phyloP scores from a whole-genome alignment of 1,284 basidiomycete species.

The Phellopilus nigrolimitatus region DNA sequence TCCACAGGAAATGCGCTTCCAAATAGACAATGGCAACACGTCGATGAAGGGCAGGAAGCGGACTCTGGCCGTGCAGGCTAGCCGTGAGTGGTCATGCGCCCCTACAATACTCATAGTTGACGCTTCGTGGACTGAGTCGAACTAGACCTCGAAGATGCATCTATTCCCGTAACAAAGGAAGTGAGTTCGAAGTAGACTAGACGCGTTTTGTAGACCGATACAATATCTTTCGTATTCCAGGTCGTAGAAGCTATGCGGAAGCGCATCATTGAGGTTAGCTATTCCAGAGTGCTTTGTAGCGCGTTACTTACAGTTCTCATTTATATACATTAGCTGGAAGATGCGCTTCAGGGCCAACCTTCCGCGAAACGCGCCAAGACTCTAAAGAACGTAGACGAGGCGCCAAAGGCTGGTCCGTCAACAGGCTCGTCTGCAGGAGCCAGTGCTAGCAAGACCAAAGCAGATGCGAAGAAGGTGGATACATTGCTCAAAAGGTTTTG shows the following conservation, averaged over 20 bases:
- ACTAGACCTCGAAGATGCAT: conserved; percentile 9
- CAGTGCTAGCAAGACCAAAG: conserved; percentile 28
- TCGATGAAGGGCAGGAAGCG: conserved; percentile 10
- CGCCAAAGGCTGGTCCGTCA: conserved; percentile 21
- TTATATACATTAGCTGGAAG: conserved; percentile 31
- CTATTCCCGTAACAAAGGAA: conserved; percentile 12
- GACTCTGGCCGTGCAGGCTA: conserved; percentile 5
- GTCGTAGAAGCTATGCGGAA: conserved; percentile 36
- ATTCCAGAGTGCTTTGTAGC: not conserved
- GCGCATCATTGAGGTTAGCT: conserved; percentile 32
- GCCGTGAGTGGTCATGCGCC: conserved; percentile 2
- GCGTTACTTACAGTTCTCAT: not conserved
- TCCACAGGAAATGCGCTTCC: not conserved
- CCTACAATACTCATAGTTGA: too few species aligned
- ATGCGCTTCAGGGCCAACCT: conserved; percentile 30
- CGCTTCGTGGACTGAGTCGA: conserved; percentile 1
- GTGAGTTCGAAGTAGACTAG: not conserved
- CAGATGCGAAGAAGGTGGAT: conserved; percentile 37
- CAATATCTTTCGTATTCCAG: conserved; percentile 17
- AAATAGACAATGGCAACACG: not conserved
- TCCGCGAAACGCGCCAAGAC: conserved; percentile 31
- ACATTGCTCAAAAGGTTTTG: conserved; percentile 36
- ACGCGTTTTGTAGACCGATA: not conserved
- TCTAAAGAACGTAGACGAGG: conserved; percentile 17
- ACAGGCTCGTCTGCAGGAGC: conserved; percentile 20